phyloP scores from a whole-genome alignment of 208 protist species.

The Leishmania gerbilli region DNA sequence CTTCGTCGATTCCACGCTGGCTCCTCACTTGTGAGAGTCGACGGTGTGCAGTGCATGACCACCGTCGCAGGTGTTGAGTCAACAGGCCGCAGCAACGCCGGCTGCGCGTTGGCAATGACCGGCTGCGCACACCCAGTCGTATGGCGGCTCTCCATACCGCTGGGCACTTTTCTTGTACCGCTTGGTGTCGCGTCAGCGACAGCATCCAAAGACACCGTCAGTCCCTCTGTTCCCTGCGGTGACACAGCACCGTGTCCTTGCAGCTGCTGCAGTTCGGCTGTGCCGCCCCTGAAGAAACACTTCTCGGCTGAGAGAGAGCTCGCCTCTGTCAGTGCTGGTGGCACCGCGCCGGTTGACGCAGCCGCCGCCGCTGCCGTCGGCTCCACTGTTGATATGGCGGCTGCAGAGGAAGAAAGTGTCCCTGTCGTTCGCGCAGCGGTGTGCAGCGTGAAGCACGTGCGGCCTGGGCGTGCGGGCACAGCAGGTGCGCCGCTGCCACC shows the following conservation, averaged over 20 bases:
- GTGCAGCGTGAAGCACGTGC: conserved; percentile 31
- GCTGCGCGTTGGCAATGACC: not conserved
- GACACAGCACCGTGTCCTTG: not conserved
- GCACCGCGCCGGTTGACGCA: not conserved
- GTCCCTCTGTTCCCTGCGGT: not conserved
- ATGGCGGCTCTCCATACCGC: not conserved
- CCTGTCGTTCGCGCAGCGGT: not conserved
- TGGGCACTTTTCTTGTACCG: too few relatives aligned
- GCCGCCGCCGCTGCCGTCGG: not conserved
- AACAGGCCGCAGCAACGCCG: not conserved
- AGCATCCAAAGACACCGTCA: not conserved
- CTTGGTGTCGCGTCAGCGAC: not conserved
- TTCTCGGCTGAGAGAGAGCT: not conserved
- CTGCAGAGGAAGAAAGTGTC: not conserved
- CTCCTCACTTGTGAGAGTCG: not conserved
- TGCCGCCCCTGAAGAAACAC: not conserved
- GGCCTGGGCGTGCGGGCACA: conserved; percentile 11
- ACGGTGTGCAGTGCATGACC: not conserved
- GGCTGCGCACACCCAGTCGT: too few relatives aligned
- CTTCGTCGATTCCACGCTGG: not conserved
- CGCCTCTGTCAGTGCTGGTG: not conserved
- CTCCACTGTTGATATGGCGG: not conserved
- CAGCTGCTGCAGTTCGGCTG: not conserved
- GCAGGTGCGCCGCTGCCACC: not conserved
- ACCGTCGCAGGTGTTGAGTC: not conserved